Percentiles rank a stretch among this genome's conserved stretches.
Conservation (phyloP, 164 flowering plant genomes). For the Magnolia changhungtana region DNA sequence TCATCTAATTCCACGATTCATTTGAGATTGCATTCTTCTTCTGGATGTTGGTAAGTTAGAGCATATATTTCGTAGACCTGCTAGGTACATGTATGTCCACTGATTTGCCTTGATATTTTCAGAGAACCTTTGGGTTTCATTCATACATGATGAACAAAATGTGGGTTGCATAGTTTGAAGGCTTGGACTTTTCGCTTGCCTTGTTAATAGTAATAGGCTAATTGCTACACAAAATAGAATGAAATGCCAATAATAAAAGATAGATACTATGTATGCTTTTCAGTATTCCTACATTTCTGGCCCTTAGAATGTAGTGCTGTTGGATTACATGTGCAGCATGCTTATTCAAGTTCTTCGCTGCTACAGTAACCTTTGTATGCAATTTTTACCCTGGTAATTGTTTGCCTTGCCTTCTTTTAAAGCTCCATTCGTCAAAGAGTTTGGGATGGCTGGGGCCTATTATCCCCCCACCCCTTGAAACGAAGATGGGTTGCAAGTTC, state of each 20-base stretch:
- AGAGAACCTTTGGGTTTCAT: slow-evolving; percentile 44
- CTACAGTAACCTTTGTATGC: no score
- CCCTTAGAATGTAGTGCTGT: no score
- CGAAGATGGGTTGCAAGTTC: no score
- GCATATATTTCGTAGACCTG: neutral
- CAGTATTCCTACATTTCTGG: no score
- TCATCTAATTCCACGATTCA: slow-evolving; percentile 89
- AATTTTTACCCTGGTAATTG: no score
- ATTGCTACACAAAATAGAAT: neutral
- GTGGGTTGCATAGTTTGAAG: slow-evolving; percentile 60
- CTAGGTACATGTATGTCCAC: neutral
- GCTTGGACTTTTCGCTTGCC: slow-evolving; percentile 22
- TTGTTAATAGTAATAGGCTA: neutral
- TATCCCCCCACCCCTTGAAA: no score
- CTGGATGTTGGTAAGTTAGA: slow-evolving; percentile 75
- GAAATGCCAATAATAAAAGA: neutral
- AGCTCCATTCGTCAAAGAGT: no score
- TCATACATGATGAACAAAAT: slow-evolving; percentile 92
- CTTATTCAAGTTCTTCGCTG: no score
- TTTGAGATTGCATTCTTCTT: slow-evolving; percentile 95
- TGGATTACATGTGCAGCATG: no score
- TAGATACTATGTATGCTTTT: neutral
- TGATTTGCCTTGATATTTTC: neutral
- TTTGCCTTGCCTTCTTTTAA: no score
- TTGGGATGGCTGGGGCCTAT: no score